A percentile compares a stretch with the other conserved stretches of the same genome.
phyloP scores from a whole-genome alignment of 805 yeast genomes.

The Ogataea corticis region DNA sequence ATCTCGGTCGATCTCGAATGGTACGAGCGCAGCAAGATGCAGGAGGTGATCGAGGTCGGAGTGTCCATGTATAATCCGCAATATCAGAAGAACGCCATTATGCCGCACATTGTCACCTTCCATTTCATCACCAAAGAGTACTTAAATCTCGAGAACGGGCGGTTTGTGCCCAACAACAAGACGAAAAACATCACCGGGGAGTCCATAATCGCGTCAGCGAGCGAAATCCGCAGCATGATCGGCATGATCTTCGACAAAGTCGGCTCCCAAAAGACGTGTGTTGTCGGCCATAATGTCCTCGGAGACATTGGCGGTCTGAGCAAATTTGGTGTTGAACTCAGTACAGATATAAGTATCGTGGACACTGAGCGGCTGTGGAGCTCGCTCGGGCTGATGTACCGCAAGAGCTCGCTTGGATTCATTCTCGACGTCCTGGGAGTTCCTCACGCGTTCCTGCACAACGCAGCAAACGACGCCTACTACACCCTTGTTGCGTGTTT shows the following conservation, averaged over 20 bases:
- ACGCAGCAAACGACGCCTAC: slow-evolving; percentile 36
- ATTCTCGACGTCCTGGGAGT: slow-evolving; percentile 29
- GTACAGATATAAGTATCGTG: slow-evolving; percentile 23
- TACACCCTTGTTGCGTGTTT: slow-evolving; percentile 30
- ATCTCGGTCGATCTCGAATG: slow-evolving; percentile 32
- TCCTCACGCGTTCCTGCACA: slow-evolving; percentile 33
- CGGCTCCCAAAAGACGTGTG: slow-evolving; percentile 17
- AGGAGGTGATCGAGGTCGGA: slow-evolving; percentile 32
- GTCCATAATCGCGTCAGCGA: slow-evolving; percentile 23
- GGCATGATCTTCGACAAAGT: slow-evolving; percentile 14
- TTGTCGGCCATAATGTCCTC: slow-evolving; percentile 33
- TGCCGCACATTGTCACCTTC: slow-evolving; percentile 33
- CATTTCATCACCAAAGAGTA: slow-evolving; percentile 31
- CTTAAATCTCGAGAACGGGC: slow-evolving; percentile 20
- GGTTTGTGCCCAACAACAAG: slow-evolving; percentile 32
- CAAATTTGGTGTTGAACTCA: slow-evolving; percentile 18
- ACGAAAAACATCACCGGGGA: slow-evolving; percentile 30
- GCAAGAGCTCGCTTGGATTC: slow-evolving; percentile 24
- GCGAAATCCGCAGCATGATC: slow-evolving; percentile 19
- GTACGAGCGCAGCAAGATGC: slow-evolving; percentile 10
- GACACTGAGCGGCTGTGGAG: slow-evolving; percentile 33
- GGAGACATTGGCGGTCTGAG: slow-evolving; percentile 29
- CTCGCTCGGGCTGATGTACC: slow-evolving; percentile 16
- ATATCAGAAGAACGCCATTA: slow-evolving; percentile 28
- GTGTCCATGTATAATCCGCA: slow-evolving; percentile 32